A percentile compares a stretch with the other conserved stretches of the same genome.
phyloP scores from a whole-genome alignment of 148 eudicot species.

The Tetragonia tetragonoides region DNA sequence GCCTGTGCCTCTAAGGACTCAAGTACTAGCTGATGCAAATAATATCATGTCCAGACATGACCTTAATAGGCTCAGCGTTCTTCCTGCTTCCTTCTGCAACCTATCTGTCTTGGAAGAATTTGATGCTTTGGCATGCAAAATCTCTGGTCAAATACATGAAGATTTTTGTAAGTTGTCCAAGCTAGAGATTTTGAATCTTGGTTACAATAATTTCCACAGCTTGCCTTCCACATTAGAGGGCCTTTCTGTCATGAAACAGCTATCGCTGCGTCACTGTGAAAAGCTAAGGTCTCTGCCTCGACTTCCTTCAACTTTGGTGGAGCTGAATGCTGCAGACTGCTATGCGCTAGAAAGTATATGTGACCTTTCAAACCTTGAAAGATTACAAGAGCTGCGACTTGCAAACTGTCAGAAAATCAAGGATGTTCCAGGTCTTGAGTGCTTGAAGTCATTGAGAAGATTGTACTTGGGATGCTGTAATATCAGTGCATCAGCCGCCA shows the following conservation, averaged over 20 bases:
- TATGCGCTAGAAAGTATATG: slow-evolving; percentile 35
- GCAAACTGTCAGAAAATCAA: slow-evolving; percentile 46
- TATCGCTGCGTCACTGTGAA: slow-evolving; percentile 43
- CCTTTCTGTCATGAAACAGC: slow-evolving; percentile 39
- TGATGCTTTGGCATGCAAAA: slow-evolving; percentile 49
- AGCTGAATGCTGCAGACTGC: slow-evolving; percentile 55
- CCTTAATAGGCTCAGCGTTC: slow-evolving; percentile 10
- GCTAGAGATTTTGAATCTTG: slow-evolving; percentile 42
- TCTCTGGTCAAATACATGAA: slow-evolving; percentile 42
- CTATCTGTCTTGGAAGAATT: slow-evolving; percentile 44
- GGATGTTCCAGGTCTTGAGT: slow-evolving; percentile 55
- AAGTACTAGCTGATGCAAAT: slow-evolving; percentile 1
- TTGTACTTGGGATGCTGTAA: slow-evolving; percentile 55
- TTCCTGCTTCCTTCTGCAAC: slow-evolving; percentile 48
- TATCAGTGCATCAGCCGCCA: slow-evolving; percentile 30
- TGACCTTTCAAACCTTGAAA: slow-evolving; percentile 46
- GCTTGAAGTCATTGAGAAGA: slow-evolving; percentile 50
- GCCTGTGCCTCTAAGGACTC: slow-evolving; percentile 2
- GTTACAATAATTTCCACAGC: slow-evolving; percentile 47
- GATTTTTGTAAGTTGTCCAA: slow-evolving; percentile 43
- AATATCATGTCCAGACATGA: not conserved
- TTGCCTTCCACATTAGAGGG: slow-evolving; percentile 52
- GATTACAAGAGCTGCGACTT: slow-evolving; percentile 45
- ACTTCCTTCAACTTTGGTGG: slow-evolving; percentile 52
- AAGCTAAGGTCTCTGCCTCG: slow-evolving; percentile 45